Evolutionary conservation across 257 asterid species (phyloP).

Genomic region (Ehretia macrophylla): DNA sequence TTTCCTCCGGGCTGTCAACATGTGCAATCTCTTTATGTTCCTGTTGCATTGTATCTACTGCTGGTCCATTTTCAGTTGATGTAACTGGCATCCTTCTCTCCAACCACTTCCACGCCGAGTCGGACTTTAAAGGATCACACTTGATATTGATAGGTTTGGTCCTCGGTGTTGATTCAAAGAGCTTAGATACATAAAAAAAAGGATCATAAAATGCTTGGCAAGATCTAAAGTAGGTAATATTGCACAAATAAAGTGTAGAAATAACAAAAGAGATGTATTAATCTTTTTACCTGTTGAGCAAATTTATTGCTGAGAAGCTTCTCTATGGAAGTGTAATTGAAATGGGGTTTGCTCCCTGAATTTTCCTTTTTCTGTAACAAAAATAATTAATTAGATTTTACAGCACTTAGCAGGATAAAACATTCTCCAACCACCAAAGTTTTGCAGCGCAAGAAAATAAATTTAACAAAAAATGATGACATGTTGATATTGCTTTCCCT

Average conservation of each 20-base stretch:
- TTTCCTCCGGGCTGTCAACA: constrained; percentile 16
- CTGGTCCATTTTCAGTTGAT: constrained; percentile 38
- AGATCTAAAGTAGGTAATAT: background rate
- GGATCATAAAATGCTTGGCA: background rate
- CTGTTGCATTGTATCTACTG: constrained; percentile 7
- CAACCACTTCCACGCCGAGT: constrained; percentile 93
- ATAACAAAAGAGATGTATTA: background rate
- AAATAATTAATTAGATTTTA: constrained; percentile 11
- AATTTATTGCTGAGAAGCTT: constrained; percentile 80
- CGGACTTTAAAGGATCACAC: constrained; percentile 83
- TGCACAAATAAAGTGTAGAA: no score
- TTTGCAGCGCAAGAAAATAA: background rate
- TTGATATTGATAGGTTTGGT: constrained; percentile 58
- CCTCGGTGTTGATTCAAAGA: constrained; percentile 71
- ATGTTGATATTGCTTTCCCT: no score
- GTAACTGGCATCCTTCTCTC: constrained; percentile 92
- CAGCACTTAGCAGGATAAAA: no score
- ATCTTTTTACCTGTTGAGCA: constrained; percentile 72
- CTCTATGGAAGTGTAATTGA: constrained; percentile 49
- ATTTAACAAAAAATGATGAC: background rate
- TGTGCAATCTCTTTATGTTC: constrained; percentile 7
- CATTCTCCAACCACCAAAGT: no score
- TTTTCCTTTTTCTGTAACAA: constrained; percentile 48
- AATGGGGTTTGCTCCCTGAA: constrained; percentile 28
- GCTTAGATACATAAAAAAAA: constrained; percentile 44